Percentiles rank a stretch among this genome's conserved stretches.
phyloP scores from a whole-genome alignment of 495 filamentous ascomycete species.

The Podospora appendiculata region DNA sequence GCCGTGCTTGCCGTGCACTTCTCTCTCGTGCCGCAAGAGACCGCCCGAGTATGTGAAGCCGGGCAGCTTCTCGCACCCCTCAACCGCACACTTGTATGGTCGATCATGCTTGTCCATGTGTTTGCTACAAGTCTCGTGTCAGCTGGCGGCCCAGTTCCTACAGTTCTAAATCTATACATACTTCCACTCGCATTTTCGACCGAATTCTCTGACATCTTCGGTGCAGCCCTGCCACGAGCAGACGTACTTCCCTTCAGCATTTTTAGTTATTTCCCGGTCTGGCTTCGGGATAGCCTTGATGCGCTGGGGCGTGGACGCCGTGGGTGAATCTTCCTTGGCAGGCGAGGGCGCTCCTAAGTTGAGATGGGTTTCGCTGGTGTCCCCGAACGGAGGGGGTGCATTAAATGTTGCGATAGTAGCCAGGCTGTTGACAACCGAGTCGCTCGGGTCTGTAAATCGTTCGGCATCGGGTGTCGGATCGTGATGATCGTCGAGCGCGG shows the following conservation, averaged over 20 bases:
- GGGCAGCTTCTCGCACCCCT: slow-evolving; percentile 76
- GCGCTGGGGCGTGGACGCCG: slow-evolving; percentile 22
- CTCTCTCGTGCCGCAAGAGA: slow-evolving; percentile 77
- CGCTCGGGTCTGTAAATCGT: slow-evolving; percentile 21
- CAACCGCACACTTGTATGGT: slow-evolving; percentile 73
- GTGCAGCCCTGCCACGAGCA: slow-evolving; percentile 59
- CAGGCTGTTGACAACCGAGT: slow-evolving; percentile 22
- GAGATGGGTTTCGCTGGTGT: slow-evolving; percentile 13
- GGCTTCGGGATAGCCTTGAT: slow-evolving; percentile 44
- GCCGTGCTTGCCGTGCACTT: slow-evolving; percentile 81
- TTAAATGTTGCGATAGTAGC: slow-evolving; percentile 21
- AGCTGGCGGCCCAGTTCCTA: no score
- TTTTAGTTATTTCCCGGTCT: slow-evolving; percentile 42
- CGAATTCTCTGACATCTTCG: slow-evolving; percentile 51
- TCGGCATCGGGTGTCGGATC: slow-evolving; percentile 17
- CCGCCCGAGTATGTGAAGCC: slow-evolving; percentile 93
- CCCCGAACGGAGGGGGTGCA: slow-evolving; percentile 12
- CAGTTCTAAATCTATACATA: slow-evolving; percentile 37
- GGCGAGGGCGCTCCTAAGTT: slow-evolving; percentile 9
- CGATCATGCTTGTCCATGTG: slow-evolving; percentile 97
- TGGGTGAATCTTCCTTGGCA: slow-evolving; percentile 19
- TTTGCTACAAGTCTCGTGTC: slow-evolving; percentile 46
- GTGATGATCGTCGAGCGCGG: slow-evolving; percentile 22
- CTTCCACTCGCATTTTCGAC: slow-evolving; percentile 88
- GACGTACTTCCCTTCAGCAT: slow-evolving; percentile 58